phyloP scores from a whole-genome alignment of 768 basidiomycete species.

The Lentinus tigrinus region DNA sequence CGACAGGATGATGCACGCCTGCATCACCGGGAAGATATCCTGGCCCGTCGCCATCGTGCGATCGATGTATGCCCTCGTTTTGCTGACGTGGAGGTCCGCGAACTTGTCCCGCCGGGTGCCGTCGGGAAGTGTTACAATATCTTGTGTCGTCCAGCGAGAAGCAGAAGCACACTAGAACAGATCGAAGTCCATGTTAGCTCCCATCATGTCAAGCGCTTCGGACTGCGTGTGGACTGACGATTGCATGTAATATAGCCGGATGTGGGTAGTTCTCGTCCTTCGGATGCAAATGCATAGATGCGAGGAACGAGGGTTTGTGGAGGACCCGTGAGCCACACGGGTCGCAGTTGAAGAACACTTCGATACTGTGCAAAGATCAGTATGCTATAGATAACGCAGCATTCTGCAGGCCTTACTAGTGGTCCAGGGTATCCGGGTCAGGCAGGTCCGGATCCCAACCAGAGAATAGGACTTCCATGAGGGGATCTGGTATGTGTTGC shows the following conservation, averaged over 20 bases:
- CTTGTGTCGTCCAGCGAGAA: constrained; percentile 78
- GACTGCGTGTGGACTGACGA: constrained; percentile 45
- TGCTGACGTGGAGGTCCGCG: constrained; percentile 83
- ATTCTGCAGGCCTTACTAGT: too few species aligned
- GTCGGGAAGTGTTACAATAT: constrained; percentile 64
- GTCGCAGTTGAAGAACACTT: constrained; percentile 86
- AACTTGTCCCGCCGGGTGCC: constrained; percentile 81
- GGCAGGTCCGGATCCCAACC: constrained; percentile 89
- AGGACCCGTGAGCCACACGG: constrained; percentile 84
- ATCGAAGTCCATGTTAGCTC: constrained; percentile 7
- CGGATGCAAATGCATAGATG: constrained; percentile 78
- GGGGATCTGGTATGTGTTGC: constrained; percentile 44
- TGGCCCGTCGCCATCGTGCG: constrained; percentile 87
- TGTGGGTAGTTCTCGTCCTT: constrained; percentile 84
- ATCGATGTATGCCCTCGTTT: constrained; percentile 86
- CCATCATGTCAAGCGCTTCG: background rate
- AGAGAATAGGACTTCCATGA: constrained; percentile 66
- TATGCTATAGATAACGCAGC: too few species aligned
- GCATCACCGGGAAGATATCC: constrained; percentile 84
- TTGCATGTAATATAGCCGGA: constrained; percentile 87
- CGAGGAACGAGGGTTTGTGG: constrained; percentile 76
- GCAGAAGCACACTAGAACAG: constrained; percentile 70
- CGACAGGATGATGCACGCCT: constrained; percentile 80
- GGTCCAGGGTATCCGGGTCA: constrained; percentile 67
- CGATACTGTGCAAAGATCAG: constrained; percentile 67